A percentile compares a stretch with the other conserved stretches of the same genome.
Evolutionary conservation across 441 rosid species (phyloP).

Genomic region (Populus hybrid): DNA sequence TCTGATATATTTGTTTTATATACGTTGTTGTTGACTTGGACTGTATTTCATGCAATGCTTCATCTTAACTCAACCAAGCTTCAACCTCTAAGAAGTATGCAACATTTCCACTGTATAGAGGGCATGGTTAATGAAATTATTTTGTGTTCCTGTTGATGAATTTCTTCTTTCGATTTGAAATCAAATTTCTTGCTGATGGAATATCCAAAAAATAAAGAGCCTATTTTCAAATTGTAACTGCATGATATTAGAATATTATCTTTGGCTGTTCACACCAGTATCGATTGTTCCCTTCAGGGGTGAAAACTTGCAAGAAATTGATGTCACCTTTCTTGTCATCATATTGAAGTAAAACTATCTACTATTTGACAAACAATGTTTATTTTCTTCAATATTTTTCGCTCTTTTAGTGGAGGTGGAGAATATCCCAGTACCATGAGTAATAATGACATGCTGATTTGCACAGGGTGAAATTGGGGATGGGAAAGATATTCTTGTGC

Average conservation of each 20-base stretch:
- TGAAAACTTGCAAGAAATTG: conserved; percentile 12
- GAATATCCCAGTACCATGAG: not conserved
- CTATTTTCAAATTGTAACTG: not conserved
- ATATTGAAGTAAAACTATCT: not conserved
- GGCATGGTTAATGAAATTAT: not conserved
- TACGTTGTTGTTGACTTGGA: not conserved
- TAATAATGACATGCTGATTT: not conserved
- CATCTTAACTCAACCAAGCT: not conserved
- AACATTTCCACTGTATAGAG: not conserved
- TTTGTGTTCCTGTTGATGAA: not conserved
- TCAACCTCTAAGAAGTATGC: not conserved
- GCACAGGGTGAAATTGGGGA: conserved; percentile 79
- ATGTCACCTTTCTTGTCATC: not conserved
- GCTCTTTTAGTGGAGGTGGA: not conserved
- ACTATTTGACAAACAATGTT: not conserved
- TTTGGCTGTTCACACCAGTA: not conserved
- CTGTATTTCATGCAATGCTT: not conserved
- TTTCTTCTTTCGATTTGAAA: not conserved
- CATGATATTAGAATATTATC: not conserved
- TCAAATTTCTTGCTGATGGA: not conserved
- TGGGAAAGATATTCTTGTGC: conserved; percentile 74
- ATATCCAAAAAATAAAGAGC: not conserved
- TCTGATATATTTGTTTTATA: not conserved
- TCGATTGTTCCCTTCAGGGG: not conserved
- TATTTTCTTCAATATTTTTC: not conserved